A percentile compares a stretch with the other conserved stretches of the same genome.
These are phyloP conservation scores for Ceratocystis ficicola DNA, from an alignment of 2,329 filamentous ascomycete species.

Conservation along the genomic window DNA sequence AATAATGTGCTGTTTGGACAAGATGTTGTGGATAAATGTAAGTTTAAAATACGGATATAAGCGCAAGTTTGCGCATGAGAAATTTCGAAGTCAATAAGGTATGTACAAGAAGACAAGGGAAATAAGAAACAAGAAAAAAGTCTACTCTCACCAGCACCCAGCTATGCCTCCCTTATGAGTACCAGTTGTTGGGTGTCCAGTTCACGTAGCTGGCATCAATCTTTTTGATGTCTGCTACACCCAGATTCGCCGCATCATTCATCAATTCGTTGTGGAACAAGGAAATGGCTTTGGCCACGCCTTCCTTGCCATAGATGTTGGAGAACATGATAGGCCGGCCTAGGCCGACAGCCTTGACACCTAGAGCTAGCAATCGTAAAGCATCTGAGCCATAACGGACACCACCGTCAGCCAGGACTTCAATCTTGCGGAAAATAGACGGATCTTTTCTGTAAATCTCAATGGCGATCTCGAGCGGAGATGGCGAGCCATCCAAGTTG, in stretches of 20 bases:
- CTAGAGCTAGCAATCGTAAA: slow-evolving; percentile 35
- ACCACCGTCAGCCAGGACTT: slow-evolving; percentile 32
- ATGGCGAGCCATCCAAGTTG: slow-evolving; percentile 32
- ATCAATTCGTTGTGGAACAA: slow-evolving; percentile 41
- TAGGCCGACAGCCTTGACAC: slow-evolving; percentile 36
- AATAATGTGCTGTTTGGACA: background rate
- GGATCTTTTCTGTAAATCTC: slow-evolving; percentile 27
- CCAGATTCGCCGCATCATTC: slow-evolving; percentile 35
- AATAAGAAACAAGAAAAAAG: background rate
- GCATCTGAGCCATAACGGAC: slow-evolving; percentile 35
- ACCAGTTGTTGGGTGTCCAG: slow-evolving; percentile 28
- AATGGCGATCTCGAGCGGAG: slow-evolving; percentile 29
- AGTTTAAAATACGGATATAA: background rate
- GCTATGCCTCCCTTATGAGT: slow-evolving; percentile 16
- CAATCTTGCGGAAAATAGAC: slow-evolving; percentile 25
- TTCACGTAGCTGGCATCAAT: slow-evolving; percentile 27
- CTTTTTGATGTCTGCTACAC: slow-evolving; percentile 31
- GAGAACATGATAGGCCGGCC: slow-evolving; percentile 33
- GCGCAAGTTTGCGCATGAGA: background rate
- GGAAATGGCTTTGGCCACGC: slow-evolving; percentile 34
- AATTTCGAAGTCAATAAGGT: background rate
- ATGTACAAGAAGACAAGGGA: slow-evolving; percentile 4
- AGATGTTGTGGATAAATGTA: background rate
- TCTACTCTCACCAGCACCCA: background rate
- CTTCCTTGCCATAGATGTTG: slow-evolving; percentile 40